phyloP scores from a whole-genome alignment of 495 filamentous ascomycete species.

The Usnea hakonensis region DNA sequence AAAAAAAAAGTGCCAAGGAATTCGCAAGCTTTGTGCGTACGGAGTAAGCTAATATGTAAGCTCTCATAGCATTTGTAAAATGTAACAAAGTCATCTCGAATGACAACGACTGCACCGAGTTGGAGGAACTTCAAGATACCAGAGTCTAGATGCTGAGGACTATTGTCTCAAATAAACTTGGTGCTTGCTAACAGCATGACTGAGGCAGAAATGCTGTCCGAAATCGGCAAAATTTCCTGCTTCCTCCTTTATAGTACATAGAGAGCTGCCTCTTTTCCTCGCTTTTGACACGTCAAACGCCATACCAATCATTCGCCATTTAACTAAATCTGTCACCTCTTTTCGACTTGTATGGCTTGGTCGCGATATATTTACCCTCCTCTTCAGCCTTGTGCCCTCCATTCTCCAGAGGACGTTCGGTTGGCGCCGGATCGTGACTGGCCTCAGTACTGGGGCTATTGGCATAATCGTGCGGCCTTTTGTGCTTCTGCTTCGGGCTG shows the following conservation, averaged over 20 bases:
- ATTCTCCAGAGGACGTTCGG: constrained; percentile 69
- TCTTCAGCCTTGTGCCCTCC: constrained; percentile 61
- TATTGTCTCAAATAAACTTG: neutral
- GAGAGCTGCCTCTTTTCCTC: neutral
- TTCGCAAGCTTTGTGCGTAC: too few relatives aligned
- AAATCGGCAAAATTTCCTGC: neutral
- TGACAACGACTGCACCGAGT: neutral
- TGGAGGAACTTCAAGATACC: neutral
- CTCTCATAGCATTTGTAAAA: too few relatives aligned
- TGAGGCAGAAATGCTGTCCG: neutral
- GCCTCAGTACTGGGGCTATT: constrained; percentile 74
- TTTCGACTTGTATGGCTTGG: constrained; percentile 59
- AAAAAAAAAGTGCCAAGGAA: too few relatives aligned
- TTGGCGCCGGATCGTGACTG: constrained; percentile 76
- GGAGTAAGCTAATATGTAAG: too few relatives aligned
- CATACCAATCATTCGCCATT: constrained; percentile 6
- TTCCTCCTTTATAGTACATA: neutral
- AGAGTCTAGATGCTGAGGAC: neutral
- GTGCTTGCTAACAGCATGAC: neutral
- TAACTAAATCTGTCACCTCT: constrained; percentile 73
- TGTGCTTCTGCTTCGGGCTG: constrained; percentile 19
- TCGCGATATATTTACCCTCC: constrained; percentile 86
- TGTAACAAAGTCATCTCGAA: neutral
- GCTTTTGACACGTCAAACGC: neutral
- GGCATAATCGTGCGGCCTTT: constrained; percentile 44